Percentiles rank a stretch among this genome's conserved stretches.
These are phyloP conservation scores for Colletotrichum endophyticum DNA, from an alignment of 2,329 filamentous ascomycete genomes.

Conservation along the genomic window DNA sequence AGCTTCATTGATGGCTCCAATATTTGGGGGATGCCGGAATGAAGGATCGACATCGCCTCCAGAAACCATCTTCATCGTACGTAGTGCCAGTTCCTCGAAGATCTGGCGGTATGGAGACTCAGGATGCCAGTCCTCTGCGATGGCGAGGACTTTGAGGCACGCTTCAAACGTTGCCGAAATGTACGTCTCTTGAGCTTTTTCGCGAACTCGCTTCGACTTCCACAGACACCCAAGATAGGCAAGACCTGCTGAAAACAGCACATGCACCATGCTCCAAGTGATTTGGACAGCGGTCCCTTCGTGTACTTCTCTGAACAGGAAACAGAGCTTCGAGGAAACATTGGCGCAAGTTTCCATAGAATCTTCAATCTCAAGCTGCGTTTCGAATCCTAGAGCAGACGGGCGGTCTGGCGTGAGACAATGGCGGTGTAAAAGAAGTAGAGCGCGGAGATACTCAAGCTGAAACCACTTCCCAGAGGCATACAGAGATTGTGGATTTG, in stretches of 20 bases:
- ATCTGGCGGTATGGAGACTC: background rate
- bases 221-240: background rate
- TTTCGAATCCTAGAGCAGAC: background rate
- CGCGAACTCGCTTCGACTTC: background rate
- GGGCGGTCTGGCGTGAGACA: background rate
- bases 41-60: background rate
- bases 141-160: background rate
- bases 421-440: background rate
- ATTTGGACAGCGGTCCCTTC: background rate
- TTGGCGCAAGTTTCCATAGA: background rate
- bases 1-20: background rate
- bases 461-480: background rate
- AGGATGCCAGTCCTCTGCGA: background rate
- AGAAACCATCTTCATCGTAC: background rate
- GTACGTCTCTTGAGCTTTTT: rapidly evolving
- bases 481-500: background rate
- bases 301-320: background rate
- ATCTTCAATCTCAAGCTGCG: background rate
- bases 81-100: background rate
- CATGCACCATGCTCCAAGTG: background rate
- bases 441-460: background rate
- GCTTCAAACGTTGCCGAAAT: background rate
- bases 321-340: background rate
- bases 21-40: background rate
- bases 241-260: background rate